Percentiles rank a stretch among this genome's conserved stretches.
Evolutionary conservation across 1,139 yeast genomes (phyloP).

Genomic region (Nakaseomyces bracarensis): DNA sequence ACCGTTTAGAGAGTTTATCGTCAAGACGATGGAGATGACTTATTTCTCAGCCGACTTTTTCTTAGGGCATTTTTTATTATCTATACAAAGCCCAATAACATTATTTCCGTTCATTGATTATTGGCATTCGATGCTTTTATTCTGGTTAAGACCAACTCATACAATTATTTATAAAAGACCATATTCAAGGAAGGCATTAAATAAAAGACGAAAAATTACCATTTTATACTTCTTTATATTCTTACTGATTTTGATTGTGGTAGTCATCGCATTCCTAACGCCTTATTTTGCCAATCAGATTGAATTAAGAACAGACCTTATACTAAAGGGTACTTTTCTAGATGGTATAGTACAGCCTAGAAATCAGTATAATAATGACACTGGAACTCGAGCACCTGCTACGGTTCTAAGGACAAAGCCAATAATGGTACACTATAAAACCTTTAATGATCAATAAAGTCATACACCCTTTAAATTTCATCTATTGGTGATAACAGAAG

Average conservation of each 20-base stretch:
- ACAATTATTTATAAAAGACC: conserved; percentile 41
- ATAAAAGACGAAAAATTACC: conserved; percentile 35
- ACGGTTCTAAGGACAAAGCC: conserved; percentile 26
- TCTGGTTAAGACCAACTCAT: conserved; percentile 68
- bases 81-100: conserved; percentile 53
- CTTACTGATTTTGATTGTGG: conserved; percentile 36
- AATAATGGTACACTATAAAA: conserved; percentile 23
- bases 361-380: conserved; percentile 51
- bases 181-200: conserved; percentile 33
- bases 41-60: conserved; percentile 65
- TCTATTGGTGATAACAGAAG: no score
- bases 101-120: conserved; percentile 63
- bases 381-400: conserved; percentile 39
- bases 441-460: conserved; percentile 10
- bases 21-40: conserved; percentile 62
- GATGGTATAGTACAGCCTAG: conserved; percentile 48
- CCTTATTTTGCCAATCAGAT: conserved; percentile 36
- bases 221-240: conserved; percentile 38
- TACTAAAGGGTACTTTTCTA: conserved; percentile 18
- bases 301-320: conserved; percentile 20
- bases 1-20: conserved; percentile 58
- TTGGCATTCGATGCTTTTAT: conserved; percentile 70
- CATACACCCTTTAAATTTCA: neutral
- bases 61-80: conserved; percentile 55
- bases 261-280: conserved; percentile 35